Evolutionary conservation across 805 yeast species (phyloP).

Genomic region (Yarrowia deformans): DNA sequence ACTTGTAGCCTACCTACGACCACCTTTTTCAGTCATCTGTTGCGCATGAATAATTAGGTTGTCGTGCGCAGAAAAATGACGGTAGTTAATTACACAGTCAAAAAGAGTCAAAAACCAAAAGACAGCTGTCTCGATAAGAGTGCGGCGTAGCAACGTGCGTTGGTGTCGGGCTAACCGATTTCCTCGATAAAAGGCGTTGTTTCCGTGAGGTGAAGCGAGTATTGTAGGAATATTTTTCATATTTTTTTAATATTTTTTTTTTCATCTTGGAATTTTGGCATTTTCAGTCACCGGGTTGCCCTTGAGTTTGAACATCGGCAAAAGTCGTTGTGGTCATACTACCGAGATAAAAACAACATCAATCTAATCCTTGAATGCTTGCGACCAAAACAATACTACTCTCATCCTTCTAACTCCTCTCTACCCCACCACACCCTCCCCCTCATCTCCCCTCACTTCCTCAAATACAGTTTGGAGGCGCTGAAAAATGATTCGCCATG

Average conservation of each 20-base stretch:
- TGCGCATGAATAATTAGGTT: slow-evolving; percentile 16
- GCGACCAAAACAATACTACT: background rate
- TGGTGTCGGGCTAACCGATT: too few relatives aligned
- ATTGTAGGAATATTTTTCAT: too few relatives aligned
- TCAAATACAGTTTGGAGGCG: background rate
- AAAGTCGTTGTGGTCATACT: background rate
- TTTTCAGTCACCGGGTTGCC: too few relatives aligned
- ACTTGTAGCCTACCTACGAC: too few relatives aligned
- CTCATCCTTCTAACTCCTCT: background rate
- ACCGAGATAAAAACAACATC: background rate
- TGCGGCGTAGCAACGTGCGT: slow-evolving; percentile 2
- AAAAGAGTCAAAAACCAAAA: background rate
- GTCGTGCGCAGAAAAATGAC: background rate
- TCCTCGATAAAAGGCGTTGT: too few relatives aligned
- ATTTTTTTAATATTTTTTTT: too few relatives aligned
- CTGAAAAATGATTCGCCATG: slow-evolving; percentile 10
- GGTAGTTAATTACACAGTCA: background rate
- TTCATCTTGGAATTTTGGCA: too few relatives aligned
- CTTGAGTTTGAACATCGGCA: too few relatives aligned
- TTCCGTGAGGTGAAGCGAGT: too few relatives aligned
- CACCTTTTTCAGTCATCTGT: background rate
- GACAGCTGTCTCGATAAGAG: background rate
- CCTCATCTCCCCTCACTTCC: too few relatives aligned
- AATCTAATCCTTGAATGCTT: background rate
- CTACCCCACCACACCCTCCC: background rate